Conservation (phyloP, 108 stramenopile species). For the Cyclotella choctawhatcheeana region DNA sequence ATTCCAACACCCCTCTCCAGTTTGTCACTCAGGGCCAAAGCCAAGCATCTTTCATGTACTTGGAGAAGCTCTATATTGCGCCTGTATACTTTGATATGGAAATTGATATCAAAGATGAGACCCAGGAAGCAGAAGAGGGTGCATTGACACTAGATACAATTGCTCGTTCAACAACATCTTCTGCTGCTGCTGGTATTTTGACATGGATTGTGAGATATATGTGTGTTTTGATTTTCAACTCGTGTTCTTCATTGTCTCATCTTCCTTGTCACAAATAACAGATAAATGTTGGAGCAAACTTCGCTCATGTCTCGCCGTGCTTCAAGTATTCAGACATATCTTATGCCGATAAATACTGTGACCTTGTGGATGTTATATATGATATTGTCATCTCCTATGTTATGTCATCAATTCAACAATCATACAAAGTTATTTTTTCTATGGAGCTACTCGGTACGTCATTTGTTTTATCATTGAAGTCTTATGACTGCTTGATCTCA, state of each 20-base stretch:
- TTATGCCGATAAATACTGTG: conserved; percentile 43
- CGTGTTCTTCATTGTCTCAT: too few relatives aligned
- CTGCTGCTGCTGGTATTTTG: conserved; percentile 33
- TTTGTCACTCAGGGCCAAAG: conserved; percentile 29
- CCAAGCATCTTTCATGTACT: conserved; percentile 30
- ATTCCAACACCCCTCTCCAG: conserved; percentile 26
- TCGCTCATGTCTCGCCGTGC: conserved; percentile 55
- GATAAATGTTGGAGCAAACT: conserved; percentile 56
- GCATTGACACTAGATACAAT: conserved; percentile 42
- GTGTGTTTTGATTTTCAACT: too few relatives aligned
- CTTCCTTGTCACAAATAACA: too few relatives aligned
- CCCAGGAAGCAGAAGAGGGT: conserved; percentile 8
- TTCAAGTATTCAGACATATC: conserved; percentile 32
- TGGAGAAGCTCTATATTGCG: conserved; percentile 48
- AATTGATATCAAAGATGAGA: conserved; percentile 39
- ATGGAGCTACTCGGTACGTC: too few relatives aligned
- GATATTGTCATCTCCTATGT: conserved; percentile 36
- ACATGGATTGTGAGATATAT: conserved; percentile 48
- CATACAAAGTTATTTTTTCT: conserved; percentile 46
- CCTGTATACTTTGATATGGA: conserved; percentile 40
- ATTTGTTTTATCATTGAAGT: too few relatives aligned
- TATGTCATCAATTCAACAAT: conserved; percentile 40
- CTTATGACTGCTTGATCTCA: too few relatives aligned
- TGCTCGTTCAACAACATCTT: conserved; percentile 42
- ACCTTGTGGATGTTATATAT: conserved; percentile 35